phyloP scores from a whole-genome alignment of 208 protist species.

The Porcisia hertigi region DNA sequence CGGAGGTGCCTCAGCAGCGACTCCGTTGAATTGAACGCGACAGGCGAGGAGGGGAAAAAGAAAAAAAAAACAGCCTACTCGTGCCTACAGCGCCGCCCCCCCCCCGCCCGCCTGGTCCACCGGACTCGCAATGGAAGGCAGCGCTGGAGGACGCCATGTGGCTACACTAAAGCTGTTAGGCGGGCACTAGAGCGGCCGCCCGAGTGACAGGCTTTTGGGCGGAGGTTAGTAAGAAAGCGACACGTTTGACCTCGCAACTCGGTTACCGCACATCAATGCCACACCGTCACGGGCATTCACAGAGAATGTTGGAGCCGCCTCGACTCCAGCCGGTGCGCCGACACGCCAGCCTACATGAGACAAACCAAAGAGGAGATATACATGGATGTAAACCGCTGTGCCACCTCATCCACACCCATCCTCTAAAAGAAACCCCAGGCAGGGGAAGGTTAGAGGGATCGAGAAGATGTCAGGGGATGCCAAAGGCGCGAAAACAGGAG shows the following conservation, averaged over 20 bases:
- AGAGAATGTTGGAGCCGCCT: constrained; percentile 13
- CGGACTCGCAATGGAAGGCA: neutral
- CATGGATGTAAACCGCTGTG: neutral
- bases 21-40: neutral
- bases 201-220: constrained; percentile 24
- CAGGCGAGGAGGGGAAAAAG: neutral
- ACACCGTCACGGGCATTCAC: constrained; percentile 15
- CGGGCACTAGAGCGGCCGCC: constrained; percentile 38
- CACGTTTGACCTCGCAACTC: neutral
- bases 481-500: neutral
- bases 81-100: constrained; percentile 9
- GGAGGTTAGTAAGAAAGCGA: constrained; percentile 19
- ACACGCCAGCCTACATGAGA: neutral
- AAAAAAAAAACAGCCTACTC: neutral
- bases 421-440: no score
- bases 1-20: neutral
- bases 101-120: constrained; percentile 8
- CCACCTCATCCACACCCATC: neutral
- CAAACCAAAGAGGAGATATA: neutral
- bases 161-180: constrained; percentile 25
- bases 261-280: neutral
- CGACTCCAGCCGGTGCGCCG: constrained; percentile 7
- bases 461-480: no score
- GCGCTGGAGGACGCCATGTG: neutral
- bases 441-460: no score